Percentiles rank a stretch among this genome's conserved stretches.
phyloP scores from a whole-genome alignment of 1,139 yeast genomes.

The Martiniozyma asiatica region DNA sequence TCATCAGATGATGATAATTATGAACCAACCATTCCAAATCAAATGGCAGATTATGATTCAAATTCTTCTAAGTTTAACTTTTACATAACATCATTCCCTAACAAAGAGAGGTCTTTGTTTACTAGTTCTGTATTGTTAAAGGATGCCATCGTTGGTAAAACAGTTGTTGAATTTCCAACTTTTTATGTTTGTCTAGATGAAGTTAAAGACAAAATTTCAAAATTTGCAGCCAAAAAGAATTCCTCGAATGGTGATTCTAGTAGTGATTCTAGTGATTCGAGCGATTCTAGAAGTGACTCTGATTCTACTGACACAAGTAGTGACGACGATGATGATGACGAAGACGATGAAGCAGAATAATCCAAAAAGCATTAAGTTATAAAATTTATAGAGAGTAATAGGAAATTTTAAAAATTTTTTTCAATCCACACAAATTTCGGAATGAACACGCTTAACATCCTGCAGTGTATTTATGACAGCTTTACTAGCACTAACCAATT shows the following conservation, averaged over 20 bases:
- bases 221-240: constrained; percentile 77
- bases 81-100: constrained; percentile 8
- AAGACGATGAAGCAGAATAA: constrained; percentile 38
- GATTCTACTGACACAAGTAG: neutral
- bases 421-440: constrained; percentile 10
- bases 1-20: neutral
- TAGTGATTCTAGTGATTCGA: constrained; percentile 26
- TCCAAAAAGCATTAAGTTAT: too few relatives aligned
- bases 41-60: too few relatives aligned
- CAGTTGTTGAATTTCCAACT: constrained; percentile 73
- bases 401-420: too few relatives aligned
- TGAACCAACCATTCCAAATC: constrained; percentile 1
- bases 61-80: too few relatives aligned
- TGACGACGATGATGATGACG: constrained; percentile 54
- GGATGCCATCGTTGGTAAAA: constrained; percentile 38
- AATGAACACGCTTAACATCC: constrained; percentile 12
- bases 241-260: constrained; percentile 29
- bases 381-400: too few relatives aligned
- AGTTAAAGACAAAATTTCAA: constrained; percentile 17
- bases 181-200: constrained; percentile 30
- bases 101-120: constrained; percentile 6
- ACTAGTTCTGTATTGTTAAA: constrained; percentile 20
- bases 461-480: constrained; percentile 8
- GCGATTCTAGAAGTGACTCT: neutral
- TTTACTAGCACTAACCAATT: constrained; percentile 12